phyloP scores from a whole-genome alignment of 2,329 filamentous ascomycete species.

The Xylaria sp. region DNA sequence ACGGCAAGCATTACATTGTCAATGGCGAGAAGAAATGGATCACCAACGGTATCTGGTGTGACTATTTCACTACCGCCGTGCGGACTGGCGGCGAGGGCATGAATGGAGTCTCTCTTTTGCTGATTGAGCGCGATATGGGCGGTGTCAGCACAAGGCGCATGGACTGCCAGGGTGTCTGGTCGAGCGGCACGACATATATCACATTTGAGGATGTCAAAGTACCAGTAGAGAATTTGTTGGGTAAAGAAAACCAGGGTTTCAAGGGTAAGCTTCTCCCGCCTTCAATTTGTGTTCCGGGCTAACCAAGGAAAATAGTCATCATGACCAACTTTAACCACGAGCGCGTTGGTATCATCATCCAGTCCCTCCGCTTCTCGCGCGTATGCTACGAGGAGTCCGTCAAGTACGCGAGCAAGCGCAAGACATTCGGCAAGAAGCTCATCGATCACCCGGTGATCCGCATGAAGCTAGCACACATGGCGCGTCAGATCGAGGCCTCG shows the following conservation, averaged over 20 bases:
- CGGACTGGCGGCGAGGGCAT: constrained; percentile 88
- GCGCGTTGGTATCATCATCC: constrained; percentile 97
- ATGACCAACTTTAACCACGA: constrained; percentile 99
- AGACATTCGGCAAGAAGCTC: constrained; percentile 94
- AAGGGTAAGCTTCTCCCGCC: constrained; percentile 58
- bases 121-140: constrained; percentile 84
- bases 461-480: constrained; percentile 98
- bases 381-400: constrained; percentile 97
- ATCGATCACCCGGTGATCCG: constrained; percentile 97
- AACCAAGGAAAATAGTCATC: constrained; percentile 67
- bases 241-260: constrained; percentile 98
- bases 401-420: constrained; percentile 96
- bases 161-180: constrained; percentile 99
- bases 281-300: not conserved
- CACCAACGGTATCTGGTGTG: constrained; percentile 94
- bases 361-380: constrained; percentile 91
- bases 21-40: constrained; percentile 99
- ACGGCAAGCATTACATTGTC: constrained; percentile 99
- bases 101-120: constrained; percentile 88
- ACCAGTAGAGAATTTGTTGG: constrained; percentile 96
- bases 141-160: constrained; percentile 93
- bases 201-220: constrained; percentile 99
- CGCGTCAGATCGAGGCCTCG: constrained; percentile 94
- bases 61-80: constrained; percentile 98
- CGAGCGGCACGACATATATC: constrained; percentile 92